Percentiles rank a stretch among this genome's conserved stretches.
phyloP scores from a whole-genome alignment of 2,329 filamentous ascomycete genomes.

The Zopfia rhizophila region DNA sequence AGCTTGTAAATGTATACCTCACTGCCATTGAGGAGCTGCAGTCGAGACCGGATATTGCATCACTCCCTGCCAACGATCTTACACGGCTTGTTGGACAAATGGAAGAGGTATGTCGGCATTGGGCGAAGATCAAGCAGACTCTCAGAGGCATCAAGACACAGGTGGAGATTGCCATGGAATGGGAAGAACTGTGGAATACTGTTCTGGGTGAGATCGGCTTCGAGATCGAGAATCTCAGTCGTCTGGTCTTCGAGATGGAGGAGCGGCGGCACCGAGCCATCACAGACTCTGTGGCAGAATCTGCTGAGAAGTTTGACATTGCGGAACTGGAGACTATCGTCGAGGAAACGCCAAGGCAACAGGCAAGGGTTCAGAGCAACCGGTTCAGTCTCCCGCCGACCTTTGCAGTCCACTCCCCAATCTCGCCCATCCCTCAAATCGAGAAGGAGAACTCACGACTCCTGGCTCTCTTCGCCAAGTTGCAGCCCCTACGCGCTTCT shows the following conservation, averaged over 20 bases:
- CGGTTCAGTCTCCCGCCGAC: constrained; percentile 74
- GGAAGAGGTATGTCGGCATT: constrained; percentile 85
- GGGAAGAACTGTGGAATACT: constrained; percentile 96
- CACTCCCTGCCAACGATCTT: constrained; percentile 76
- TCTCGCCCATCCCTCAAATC: constrained; percentile 64
- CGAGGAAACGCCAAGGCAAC: constrained; percentile 77
- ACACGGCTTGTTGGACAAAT: constrained; percentile 84
- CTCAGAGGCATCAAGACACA: constrained; percentile 85
- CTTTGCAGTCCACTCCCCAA: constrained; percentile 70
- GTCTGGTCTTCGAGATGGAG: constrained; percentile 96
- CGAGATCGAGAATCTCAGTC: constrained; percentile 82
- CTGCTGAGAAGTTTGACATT: constrained; percentile 75
- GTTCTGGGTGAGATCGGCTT: constrained; percentile 93
- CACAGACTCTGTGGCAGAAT: constrained; percentile 66
- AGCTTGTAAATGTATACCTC: constrained; percentile 91
- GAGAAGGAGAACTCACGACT: constrained; percentile 87
- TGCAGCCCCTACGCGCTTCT: constrained; percentile 92
- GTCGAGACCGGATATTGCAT: constrained; percentile 76
- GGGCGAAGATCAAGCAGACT: constrained; percentile 81
- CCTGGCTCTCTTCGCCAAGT: constrained; percentile 89
- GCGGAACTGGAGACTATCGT: constrained; percentile 93
- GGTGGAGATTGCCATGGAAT: constrained; percentile 98
- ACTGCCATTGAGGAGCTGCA: constrained; percentile 94
- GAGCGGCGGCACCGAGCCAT: constrained; percentile 88
- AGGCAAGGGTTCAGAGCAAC: constrained; percentile 66